phyloP scores from a whole-genome alignment of 805 yeast species.

The Diddensiella santjacobensis region DNA sequence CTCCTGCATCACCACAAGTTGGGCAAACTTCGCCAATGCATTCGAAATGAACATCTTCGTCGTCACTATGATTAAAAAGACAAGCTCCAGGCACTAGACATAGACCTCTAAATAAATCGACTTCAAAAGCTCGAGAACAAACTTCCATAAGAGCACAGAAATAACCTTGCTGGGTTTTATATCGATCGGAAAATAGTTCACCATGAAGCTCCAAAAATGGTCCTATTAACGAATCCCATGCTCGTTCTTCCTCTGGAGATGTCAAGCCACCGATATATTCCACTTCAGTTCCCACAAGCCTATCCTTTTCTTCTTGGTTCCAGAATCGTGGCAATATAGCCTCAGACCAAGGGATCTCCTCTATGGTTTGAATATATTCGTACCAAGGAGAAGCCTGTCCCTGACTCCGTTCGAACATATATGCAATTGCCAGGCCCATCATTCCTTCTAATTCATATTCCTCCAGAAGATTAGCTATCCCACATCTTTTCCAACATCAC shows the following conservation, averaged over 20 bases:
- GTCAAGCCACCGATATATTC: constrained; percentile 59
- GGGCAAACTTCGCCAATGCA: constrained; percentile 50
- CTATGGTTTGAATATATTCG: constrained; percentile 49
- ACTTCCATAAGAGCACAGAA: constrained; percentile 54
- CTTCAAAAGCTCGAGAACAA: constrained; percentile 74
- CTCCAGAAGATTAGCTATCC: constrained; percentile 59
- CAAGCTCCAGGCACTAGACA: constrained; percentile 91
- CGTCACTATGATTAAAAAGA: constrained; percentile 68
- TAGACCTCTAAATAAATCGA: constrained; percentile 69
- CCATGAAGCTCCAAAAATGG: constrained; percentile 25
- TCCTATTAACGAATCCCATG: constrained; percentile 37
- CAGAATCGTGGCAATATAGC: constrained; percentile 63
- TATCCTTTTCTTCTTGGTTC: constrained; percentile 43
- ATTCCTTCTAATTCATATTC: constrained; percentile 63
- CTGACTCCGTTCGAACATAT: constrained; percentile 62
- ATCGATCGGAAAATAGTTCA: constrained; percentile 19
- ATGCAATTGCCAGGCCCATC: constrained; percentile 61
- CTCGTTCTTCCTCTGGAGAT: constrained; percentile 39
- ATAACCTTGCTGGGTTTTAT: constrained; percentile 31
- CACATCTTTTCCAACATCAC: constrained; percentile 24
- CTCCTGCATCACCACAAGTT: constrained; percentile 44
- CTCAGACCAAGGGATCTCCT: constrained; percentile 5
- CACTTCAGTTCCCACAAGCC: constrained; percentile 58
- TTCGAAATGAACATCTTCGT: constrained; percentile 67
- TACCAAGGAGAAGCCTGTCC: constrained; percentile 78